Evolutionary conservation across 2,329 filamentous ascomycete species (phyloP).

Genomic region (Apiospora koreana): DNA sequence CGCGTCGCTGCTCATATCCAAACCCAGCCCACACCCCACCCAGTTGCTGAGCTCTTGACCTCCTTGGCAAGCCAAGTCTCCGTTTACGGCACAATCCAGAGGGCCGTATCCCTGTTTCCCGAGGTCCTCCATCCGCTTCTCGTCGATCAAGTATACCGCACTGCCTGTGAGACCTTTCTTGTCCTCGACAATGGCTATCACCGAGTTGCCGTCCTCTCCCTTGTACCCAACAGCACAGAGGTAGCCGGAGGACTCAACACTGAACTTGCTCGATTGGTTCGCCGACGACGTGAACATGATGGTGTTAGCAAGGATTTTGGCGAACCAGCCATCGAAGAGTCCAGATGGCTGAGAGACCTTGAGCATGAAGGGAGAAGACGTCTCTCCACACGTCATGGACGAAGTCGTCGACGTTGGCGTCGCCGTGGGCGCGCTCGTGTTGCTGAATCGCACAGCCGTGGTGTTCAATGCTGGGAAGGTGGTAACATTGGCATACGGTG

Average conservation of each 20-base stretch:
- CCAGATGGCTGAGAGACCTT: constrained; percentile 30
- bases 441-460: constrained; percentile 14
- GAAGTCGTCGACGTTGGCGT: constrained; percentile 13
- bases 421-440: constrained; percentile 13
- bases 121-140: constrained; percentile 22
- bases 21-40: constrained; percentile 32
- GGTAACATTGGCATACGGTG: constrained; percentile 18
- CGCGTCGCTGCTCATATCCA: constrained; percentile 28
- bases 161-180: constrained; percentile 21
- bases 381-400: constrained; percentile 25
- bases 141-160: constrained; percentile 29
- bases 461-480: constrained; percentile 15
- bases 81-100: constrained; percentile 22
- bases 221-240: constrained; percentile 27
- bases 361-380: constrained; percentile 26
- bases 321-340: constrained; percentile 32
- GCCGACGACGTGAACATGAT: constrained; percentile 28
- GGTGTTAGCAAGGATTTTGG: constrained; percentile 27
- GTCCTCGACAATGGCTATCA: constrained; percentile 29
- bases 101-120: constrained; percentile 24
- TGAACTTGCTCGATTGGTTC: constrained; percentile 25
- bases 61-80: constrained; percentile 23
- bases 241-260: constrained; percentile 26
- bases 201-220: constrained; percentile 21
- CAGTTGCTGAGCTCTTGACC: constrained; percentile 24